Conservation (phyloP, 1,284 basidiomycete genomes). For the Anthracocystis setariae region DNA sequence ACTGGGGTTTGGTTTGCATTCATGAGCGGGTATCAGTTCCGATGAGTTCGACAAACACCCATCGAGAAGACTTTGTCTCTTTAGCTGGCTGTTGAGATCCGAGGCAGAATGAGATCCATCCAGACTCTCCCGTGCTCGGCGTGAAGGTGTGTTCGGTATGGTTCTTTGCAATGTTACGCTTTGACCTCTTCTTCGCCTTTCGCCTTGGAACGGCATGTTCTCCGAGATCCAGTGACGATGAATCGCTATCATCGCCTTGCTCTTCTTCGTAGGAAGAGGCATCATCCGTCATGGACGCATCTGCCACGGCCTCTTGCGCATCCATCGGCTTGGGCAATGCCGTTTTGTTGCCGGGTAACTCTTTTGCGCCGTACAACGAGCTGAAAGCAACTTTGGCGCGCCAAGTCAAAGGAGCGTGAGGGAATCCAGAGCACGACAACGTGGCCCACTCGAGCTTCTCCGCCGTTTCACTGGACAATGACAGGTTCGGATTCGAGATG, state of each 20-base stretch:
- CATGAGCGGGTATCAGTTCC: slow-evolving; percentile 44
- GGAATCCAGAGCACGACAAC: slow-evolving; percentile 41
- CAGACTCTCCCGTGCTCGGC: slow-evolving; percentile 33
- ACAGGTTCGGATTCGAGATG: neutral
- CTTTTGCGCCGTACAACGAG: slow-evolving; percentile 26
- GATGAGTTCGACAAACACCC: slow-evolving; percentile 41
- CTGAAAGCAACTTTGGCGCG: slow-evolving; percentile 28
- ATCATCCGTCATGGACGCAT: slow-evolving; percentile 17
- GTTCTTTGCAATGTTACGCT: slow-evolving; percentile 26
- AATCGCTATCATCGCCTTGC: slow-evolving; percentile 21
- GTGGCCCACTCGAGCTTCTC: slow-evolving; percentile 25
- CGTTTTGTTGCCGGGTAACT: slow-evolving; percentile 20
- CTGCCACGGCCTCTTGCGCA: neutral
- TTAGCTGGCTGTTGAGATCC: neutral
- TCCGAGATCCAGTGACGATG: slow-evolving; percentile 32
- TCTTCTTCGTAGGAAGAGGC: slow-evolving; percentile 25
- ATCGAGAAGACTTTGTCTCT: slow-evolving; percentile 4
- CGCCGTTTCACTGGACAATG: neutral
- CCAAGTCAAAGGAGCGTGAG: slow-evolving; percentile 56
- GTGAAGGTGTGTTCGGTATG: slow-evolving; percentile 41
- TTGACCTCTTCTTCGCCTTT: slow-evolving; percentile 27
- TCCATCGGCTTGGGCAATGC: neutral
- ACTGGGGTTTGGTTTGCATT: neutral
- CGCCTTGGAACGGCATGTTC: neutral
- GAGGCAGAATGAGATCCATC: slow-evolving; percentile 38